Evolutionary conservation across 1,284 basidiomycete species (phyloP).

Genomic region (Tilletia horrida): DNA sequence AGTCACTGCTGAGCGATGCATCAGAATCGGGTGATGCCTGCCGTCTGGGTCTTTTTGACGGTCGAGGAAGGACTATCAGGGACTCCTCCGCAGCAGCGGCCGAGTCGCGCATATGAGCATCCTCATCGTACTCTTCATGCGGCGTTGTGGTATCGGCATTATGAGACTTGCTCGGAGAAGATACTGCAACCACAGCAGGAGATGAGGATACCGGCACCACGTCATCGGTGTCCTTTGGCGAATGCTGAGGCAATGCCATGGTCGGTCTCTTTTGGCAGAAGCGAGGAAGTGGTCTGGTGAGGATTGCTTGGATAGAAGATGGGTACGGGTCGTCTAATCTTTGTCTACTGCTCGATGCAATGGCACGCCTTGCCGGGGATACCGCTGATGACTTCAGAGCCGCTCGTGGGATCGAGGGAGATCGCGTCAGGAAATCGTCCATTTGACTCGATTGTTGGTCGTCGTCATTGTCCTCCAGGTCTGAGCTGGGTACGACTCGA

Average conservation of each 20-base stretch:
- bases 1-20: too few relatives aligned
- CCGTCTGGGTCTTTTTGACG: background rate
- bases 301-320: background rate
- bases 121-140: constrained; percentile 9
- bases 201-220: background rate
- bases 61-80: background rate
- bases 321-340: too few relatives aligned
- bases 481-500: constrained; percentile 1
- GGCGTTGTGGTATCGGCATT: background rate
- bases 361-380: too few relatives aligned
- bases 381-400: too few relatives aligned
- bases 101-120: constrained; percentile 14
- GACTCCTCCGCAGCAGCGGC: constrained; percentile 3
- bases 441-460: background rate
- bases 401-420: too few relatives aligned
- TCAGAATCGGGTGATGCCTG: too few relatives aligned
- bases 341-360: too few relatives aligned
- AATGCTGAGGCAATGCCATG: too few relatives aligned
- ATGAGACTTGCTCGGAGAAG: background rate
- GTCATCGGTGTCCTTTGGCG: background rate
- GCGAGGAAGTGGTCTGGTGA: background rate
- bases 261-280: background rate
- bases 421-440: too few relatives aligned
- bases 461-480: background rate
- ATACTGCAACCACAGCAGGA: too few relatives aligned